Evolutionary conservation across 768 basidiomycete genomes (phyloP), one percentile per base, ranked within the genome.

Genomic region (Boletus bicolor): DNA sequence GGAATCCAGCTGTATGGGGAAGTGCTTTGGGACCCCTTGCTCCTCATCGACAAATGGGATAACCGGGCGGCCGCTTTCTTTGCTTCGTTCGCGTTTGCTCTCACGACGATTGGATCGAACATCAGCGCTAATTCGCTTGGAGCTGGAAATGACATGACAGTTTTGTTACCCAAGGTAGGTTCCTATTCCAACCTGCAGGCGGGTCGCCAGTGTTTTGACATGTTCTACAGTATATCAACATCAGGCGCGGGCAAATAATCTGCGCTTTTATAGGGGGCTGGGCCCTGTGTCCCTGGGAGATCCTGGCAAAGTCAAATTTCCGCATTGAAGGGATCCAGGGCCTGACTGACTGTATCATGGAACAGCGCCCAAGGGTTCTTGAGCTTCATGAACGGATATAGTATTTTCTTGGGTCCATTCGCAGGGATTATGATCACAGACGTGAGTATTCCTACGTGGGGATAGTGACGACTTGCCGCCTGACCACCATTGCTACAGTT

Each of bases 21-120:
- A 24, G 57, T 66, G 14, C 60, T 66, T 15, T 66, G 66, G 92
- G 86, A 93, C 64, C 91, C 91, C 0, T 77, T 88, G 4, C 73
- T 73, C 51, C 81, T 93, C 59, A 87, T 93, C 63, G 82, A 89
- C 67, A 77, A 76, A 35, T 94, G 91, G 91, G 82, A 89, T 61
- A 93, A 90, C 69, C 85, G 93, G 35, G 85, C 89, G 0, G 90
- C 87, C 0, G 84, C 86, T 7, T 95, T 95, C 77, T 94, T 95
- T 65, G 84, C 84, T 7, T 78, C 88, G 0, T 84, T 91, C 67
- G 80, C 83, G 37, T 92, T 92, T 65, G 76, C 80, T 37, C 59
- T 67, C 34, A 50, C 68, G 10, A 72, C 64, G 1, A 53, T 62
- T 10, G 73, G 72, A 30, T 76, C 75, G 49, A 80, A 81, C 53